Base-by-base conservation (phyloP, 805 yeast species). In the Metschnikowia kunwiensis region DNA sequence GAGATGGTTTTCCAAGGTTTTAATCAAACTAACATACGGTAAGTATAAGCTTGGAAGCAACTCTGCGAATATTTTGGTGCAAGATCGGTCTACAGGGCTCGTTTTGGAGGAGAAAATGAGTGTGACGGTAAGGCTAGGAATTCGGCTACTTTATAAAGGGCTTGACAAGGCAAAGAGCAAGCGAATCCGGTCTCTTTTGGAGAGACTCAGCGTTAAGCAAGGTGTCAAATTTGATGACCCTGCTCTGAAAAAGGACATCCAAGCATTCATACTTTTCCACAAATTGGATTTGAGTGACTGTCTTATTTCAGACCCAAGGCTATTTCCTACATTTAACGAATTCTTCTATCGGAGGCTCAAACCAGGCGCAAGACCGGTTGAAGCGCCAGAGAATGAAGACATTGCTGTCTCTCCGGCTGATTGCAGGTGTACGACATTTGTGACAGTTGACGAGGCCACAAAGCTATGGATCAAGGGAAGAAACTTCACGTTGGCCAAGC, bases 71-170 rank as follows among this genome's bases (percentile, higher is more conserved):
- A 91, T 93, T 20, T 66, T 93, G 32, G 97, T 91, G 2, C 97
- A 93, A 58, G 97, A 93, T 57, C 70, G 98, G 43, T 68, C 74
- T 12, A 82, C 96, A 0, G 98, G 98, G 0, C 74, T 86, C 30
- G 78, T 91, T n/a, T 60, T 84, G 53, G 97, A 91, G 56, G 98
- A 91, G 52, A 87, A 87, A 51, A 91, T 93, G 85, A 81, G 89
- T 40, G 77, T 85, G 1, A 86, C 86, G 51, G 93, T 93, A 8
- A 70, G 96, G 32, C 55, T 93, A 24, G 98, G 97, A 0, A 91
- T 91, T 35, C 61, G 96, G 28, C 61, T 91, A 28, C 64, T 91
- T 2, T 91, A 91, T 60, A 78, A 81, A 50, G 91, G 95, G 2
- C 74, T 82, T 43, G 75, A 74, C 40, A 68, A 70, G 28, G 80